phyloP scores from a whole-genome alignment of 1,139 yeast species.

The Sugiyamaella xylanicola region DNA sequence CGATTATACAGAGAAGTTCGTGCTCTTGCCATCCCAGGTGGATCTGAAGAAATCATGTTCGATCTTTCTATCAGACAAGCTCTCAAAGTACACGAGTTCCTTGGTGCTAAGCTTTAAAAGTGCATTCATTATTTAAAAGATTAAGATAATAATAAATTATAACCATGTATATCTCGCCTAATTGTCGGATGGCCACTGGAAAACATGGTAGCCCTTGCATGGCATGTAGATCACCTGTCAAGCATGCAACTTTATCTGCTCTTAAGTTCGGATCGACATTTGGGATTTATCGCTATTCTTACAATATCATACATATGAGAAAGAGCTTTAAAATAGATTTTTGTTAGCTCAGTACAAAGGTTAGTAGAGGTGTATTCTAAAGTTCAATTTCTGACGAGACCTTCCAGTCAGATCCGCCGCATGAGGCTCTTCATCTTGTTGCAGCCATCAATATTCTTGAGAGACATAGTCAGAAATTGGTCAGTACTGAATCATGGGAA shows the following conservation, averaged over 20 bases:
- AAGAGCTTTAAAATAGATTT: too few species aligned
- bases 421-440: background rate
- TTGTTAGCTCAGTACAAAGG: background rate
- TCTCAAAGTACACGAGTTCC: constrained; percentile 44
- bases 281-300: too few species aligned
- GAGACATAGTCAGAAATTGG: background rate
- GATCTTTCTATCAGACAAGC: constrained; percentile 48
- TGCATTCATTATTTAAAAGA: constrained; percentile 3
- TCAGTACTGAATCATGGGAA: background rate
- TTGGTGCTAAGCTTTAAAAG: constrained; percentile 45
- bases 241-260: too few species aligned
- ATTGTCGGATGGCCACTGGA: too few species aligned
- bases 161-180: too few species aligned
- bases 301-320: too few species aligned
- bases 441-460: background rate
- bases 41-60: constrained; percentile 50
- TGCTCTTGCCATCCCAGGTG: constrained; percentile 50
- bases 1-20: constrained; percentile 49
- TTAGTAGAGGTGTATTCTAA: background rate
- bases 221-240: too few species aligned
- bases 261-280: too few species aligned
- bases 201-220: too few species aligned
- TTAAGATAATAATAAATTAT: too few species aligned
- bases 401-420: background rate
- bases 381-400: too few species aligned